Evolutionary conservation across 345 rosid species (phyloP), one percentile per base, ranked within the genome.

Genomic region (Bruguiera gymnorhiza): DNA sequence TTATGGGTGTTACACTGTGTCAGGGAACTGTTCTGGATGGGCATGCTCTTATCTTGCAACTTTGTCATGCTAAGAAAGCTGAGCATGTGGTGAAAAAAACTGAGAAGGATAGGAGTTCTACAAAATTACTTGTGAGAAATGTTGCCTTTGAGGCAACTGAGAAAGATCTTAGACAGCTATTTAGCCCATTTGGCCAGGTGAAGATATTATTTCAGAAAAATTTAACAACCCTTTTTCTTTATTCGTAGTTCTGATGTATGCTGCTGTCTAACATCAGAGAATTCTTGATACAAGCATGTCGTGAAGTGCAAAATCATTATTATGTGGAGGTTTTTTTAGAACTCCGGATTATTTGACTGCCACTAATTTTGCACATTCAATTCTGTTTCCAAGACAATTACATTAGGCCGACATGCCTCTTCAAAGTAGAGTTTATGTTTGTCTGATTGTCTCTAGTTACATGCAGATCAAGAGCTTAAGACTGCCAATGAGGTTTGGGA

Each of bases 141-240:
- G 94, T 95, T 65, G 96, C 99, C 70, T 95, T 95, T 64, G 97
- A 95, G 78, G 98, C 99, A 65, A 95, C 98, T 6, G 80, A 86
- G 79, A 92, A 90, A 70, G 99, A 95, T 78, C 81, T 95, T 58
- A 85, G 86, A 79, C 96, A 88, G 81, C 84, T 95, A 27, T 92
- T 92, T 80, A 85, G 94, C 79, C 92, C 99, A 61, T 92, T 92
- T 68, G 99, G 98, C 75, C 96, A 92, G 99, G 99, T 89, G 72
- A 59, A 16, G 60, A 60, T 48, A 39, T 71, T 61, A 30, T 68
- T 29, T 66, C 18, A 53, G 8, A 32, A 60, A 62, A 43, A 13
- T 11, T 43, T 43, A 15, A 11, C 4, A 4, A 39, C 46, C 46
- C 46, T 2, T 43, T 13, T 15, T 36, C 11, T 43, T 43, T 43